Conservation (phyloP, 164 flowering plant genomes). For the Akebia trifoliata region DNA sequence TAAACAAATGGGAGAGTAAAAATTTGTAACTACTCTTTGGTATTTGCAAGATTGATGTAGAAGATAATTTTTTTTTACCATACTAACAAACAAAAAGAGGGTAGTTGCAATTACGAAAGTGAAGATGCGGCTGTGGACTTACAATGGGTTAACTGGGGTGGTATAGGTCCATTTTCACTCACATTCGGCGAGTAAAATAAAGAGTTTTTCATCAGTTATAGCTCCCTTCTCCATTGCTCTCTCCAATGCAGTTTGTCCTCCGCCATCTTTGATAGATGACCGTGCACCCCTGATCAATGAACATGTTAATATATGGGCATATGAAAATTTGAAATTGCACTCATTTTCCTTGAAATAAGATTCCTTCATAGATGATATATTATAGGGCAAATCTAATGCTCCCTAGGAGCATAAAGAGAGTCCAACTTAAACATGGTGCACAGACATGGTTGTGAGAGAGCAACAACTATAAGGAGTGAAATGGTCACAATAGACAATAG, state of each 20-base stretch:
- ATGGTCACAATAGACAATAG: too few relatives aligned
- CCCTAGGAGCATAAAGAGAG: too few relatives aligned
- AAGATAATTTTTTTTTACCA: background rate
- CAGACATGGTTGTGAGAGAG: too few relatives aligned
- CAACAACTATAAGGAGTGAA: too few relatives aligned
- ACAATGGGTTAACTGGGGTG: conserved; percentile 3
- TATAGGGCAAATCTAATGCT: too few relatives aligned
- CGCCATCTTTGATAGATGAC: conserved; percentile 69
- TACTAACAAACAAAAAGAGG: background rate
- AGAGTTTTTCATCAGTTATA: conserved; percentile 81
- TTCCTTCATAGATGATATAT: too few relatives aligned
- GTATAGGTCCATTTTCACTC: conserved; percentile 23
- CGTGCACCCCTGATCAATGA: conserved; percentile 61
- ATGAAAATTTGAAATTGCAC: background rate
- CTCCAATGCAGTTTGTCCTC: conserved; percentile 67
- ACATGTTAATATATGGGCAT: background rate
- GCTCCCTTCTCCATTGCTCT: conserved; percentile 96
- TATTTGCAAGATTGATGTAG: background rate
- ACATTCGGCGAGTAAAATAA: conserved; percentile 57
- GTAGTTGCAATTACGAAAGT: background rate
- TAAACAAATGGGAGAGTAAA: too few relatives aligned
- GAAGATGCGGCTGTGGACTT: background rate
- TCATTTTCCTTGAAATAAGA: background rate
- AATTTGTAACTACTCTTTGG: too few relatives aligned
- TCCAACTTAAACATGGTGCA: too few relatives aligned